These are phyloP conservation scores for Rosa persica DNA, from an alignment of 306 rosid species.

Conservation along the genomic window DNA sequence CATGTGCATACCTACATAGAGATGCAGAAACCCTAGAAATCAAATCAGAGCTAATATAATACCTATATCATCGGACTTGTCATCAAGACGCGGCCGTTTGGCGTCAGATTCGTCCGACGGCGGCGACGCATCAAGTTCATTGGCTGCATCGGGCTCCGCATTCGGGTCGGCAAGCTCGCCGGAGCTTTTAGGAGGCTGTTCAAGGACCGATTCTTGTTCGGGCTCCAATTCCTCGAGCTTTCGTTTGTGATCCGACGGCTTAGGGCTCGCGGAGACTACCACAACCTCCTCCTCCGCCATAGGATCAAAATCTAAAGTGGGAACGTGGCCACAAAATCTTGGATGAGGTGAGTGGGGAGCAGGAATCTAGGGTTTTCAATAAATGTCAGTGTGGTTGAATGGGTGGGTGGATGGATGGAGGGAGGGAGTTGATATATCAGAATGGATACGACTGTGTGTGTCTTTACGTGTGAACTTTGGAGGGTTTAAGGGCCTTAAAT, in stretches of 20 bases:
- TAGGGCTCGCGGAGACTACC: constrained; percentile 42
- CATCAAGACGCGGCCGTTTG: constrained; percentile 77
- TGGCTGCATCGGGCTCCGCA: constrained; percentile 24
- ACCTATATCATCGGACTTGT: constrained; percentile 50
- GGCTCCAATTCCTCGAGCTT: constrained; percentile 79
- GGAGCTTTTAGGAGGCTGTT: neutral
- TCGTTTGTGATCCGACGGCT: constrained; percentile 72
- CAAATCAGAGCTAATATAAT: neutral
- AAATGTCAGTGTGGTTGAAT: neutral
- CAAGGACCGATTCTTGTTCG: neutral
- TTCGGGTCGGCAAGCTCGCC: constrained; percentile 34
- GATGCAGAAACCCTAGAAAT: neutral
- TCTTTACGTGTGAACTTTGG: neutral
- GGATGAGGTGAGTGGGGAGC: neutral
- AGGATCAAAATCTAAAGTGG: neutral
- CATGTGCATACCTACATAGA: neutral
- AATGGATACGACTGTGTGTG: neutral
- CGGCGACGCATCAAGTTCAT: neutral
- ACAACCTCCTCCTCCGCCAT: constrained; percentile 85
- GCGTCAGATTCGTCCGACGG: constrained; percentile 46
- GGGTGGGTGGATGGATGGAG: neutral
- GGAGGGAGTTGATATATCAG: neutral
- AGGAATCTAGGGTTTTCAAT: constrained; percentile 21
- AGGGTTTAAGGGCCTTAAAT: constrained; percentile 3
- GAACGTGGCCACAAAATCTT: neutral